Evolutionary conservation across 306 rosid species (phyloP), one percentile per base, ranked within the genome.

Genomic region (Oxytropis ochrocephala): DNA sequence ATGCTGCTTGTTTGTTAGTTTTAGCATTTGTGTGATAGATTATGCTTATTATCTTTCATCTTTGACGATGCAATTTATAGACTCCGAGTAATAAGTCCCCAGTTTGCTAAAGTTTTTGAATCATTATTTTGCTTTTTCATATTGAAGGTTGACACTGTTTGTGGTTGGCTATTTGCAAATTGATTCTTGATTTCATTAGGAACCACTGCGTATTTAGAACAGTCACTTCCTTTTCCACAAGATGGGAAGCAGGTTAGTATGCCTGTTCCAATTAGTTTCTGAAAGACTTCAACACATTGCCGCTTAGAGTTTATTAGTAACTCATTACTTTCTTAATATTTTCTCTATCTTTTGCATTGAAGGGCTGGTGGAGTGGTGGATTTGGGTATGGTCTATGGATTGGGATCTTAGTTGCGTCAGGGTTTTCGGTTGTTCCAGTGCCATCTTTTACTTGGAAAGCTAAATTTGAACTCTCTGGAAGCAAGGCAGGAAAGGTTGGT

Each of bases 281-380:
- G 5, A 14, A 35, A 5, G 3, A n/a, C n/a, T n/a, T n/a, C n/a
- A n/a, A n/a, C n/a, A n/a, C n/a, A n/a, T n/a, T n/a, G n/a, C n/a
- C n/a, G n/a, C n/a, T n/a, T n/a, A n/a, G n/a, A n/a, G n/a, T n/a
- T n/a, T n/a, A n/a, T n/a, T n/a, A n/a, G n/a, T n/a, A n/a, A n/a
- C n/a, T n/a, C n/a, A n/a, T n/a, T n/a, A n/a, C n/a, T n/a, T n/a
- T n/a, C n/a, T n/a, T n/a, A n/a, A n/a, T n/a, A n/a, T n/a, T n/a
- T n/a, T n/a, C 2, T 29, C 48, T 56, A 17, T 76, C 33, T 44
- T 72, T 73, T 83, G 77, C 47, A 50, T 43, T 80, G 38, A 63
- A 92, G 98, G 95, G 96, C 50, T 92, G 98, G 96, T 92, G 96
- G 96, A 81, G 96, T 75, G 98, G 98, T 82, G 98, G 96, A 49